Evolutionary conservation across 768 basidiomycete species (phyloP).

Genomic region (Hirschioporus abietinus): DNA sequence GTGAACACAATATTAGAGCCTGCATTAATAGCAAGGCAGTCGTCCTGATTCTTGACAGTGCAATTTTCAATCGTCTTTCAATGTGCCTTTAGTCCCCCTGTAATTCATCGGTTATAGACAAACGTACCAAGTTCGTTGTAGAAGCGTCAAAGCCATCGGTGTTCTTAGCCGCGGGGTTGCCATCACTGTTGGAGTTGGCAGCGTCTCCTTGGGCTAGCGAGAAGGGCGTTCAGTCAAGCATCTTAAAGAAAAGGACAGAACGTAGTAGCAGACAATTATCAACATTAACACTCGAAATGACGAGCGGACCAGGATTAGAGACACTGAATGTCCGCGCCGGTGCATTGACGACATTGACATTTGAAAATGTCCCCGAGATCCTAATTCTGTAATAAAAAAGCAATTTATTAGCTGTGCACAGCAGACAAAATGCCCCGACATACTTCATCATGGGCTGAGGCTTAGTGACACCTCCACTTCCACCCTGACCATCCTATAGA

Average conservation of each 20-base stretch:
- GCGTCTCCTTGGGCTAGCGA: constrained; percentile 44
- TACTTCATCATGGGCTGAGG: constrained; percentile 37
- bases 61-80: background rate
- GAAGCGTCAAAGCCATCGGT: constrained; percentile 22
- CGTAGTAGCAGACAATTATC: constrained; percentile 44
- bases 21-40: constrained; percentile 52
- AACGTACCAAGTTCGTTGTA: constrained; percentile 13
- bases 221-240: background rate
- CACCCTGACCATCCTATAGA: constrained; percentile 17
- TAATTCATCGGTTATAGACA: background rate
- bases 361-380: constrained; percentile 37
- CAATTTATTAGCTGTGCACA: background rate
- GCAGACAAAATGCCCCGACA: constrained; percentile 3
- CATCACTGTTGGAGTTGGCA: constrained; percentile 46
- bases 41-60: constrained; percentile 33
- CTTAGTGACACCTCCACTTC: constrained; percentile 22
- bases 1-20: constrained; percentile 31
- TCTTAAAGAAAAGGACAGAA: background rate
- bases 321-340: constrained; percentile 31
- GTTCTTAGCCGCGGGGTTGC: constrained; percentile 39
- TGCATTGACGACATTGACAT: constrained; percentile 34
- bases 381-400: constrained; percentile 23
- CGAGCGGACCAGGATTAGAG: constrained; percentile 23
- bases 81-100: background rate
- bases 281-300: constrained; percentile 43